phyloP scores from a whole-genome alignment of 2,329 filamentous ascomycete genomes.

The Nothophoma quercina region DNA sequence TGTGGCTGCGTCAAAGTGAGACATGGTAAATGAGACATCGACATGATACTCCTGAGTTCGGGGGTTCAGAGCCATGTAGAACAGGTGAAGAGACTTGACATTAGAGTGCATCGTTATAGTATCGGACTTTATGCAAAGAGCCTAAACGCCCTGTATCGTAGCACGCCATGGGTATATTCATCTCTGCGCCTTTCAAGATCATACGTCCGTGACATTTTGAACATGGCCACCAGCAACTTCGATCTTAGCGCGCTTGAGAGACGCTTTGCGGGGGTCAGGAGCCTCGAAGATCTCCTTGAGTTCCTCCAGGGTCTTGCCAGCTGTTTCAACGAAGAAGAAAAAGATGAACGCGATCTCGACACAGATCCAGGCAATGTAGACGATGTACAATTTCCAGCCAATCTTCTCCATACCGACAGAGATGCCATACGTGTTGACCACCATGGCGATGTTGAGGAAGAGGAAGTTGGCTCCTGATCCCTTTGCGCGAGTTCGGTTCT shows the following conservation, averaged over 20 bases:
- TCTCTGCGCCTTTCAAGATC: not conserved
- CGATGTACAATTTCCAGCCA: slow-evolving; percentile 42
- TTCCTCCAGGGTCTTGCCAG: slow-evolving; percentile 44
- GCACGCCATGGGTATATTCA: not conserved
- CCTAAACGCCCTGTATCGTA: not conserved
- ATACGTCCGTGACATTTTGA: slow-evolving; percentile 28
- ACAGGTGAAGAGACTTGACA: too few species aligned
- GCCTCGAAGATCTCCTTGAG: slow-evolving; percentile 44
- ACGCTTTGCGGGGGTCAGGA: slow-evolving; percentile 36
- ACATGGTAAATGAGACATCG: not conserved
- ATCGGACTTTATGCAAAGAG: not conserved
- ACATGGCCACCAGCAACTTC: slow-evolving; percentile 33
- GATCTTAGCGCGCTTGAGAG: slow-evolving; percentile 34
- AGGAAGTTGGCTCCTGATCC: slow-evolving; percentile 45
- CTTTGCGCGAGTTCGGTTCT: slow-evolving; percentile 51
- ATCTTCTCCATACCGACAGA: slow-evolving; percentile 43
- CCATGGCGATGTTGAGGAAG: slow-evolving; percentile 45
- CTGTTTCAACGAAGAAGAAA: slow-evolving; percentile 46
- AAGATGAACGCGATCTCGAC: slow-evolving; percentile 37
- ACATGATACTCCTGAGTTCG: too few species aligned
- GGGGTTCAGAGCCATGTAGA: too few species aligned
- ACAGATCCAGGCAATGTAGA: slow-evolving; percentile 44
- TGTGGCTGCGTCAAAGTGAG: slow-evolving; percentile 1
- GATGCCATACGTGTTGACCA: slow-evolving; percentile 46
- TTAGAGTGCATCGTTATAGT: not conserved